Percentiles rank a stretch among this genome's conserved stretches.
Evolutionary conservation across 176 grass and related monocot species (phyloP).

Genomic region (Musa itinerans): DNA sequence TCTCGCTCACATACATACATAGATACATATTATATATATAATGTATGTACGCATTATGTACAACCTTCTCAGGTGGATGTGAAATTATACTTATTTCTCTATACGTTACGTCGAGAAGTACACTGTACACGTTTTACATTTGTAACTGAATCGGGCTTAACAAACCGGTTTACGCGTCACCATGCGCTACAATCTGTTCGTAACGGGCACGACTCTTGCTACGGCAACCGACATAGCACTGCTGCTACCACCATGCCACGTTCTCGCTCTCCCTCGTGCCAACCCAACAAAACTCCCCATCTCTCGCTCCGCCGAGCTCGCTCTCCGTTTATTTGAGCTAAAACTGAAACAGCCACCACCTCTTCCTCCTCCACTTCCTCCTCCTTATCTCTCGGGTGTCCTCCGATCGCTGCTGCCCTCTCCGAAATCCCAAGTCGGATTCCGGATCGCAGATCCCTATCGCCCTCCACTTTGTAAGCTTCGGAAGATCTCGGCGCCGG

Average conservation of each 20-base stretch:
- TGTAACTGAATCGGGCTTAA: no score
- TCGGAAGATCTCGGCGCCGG: not conserved
- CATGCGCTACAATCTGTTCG: not conserved
- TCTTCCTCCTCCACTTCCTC: not conserved
- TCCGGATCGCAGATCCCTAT: not conserved
- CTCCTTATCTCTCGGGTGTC: not conserved
- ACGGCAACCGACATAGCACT: not conserved
- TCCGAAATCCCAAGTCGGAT: not conserved
- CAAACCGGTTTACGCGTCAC: no score
- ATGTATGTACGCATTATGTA: no score
- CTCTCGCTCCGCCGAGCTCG: not conserved
- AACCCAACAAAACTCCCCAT: conserved; percentile 2
- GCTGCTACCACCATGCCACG: conserved; percentile 17
- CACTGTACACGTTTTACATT: no score
- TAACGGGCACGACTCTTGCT: not conserved
- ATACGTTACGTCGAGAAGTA: no score
- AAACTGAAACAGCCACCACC: not conserved
- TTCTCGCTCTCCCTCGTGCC: conserved; percentile 28
- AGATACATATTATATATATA: no score
- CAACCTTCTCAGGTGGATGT: no score
- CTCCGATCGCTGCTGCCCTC: not conserved
- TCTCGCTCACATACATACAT: no score
- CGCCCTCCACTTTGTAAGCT: not conserved
- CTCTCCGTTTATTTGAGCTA: not conserved
- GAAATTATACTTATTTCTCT: no score